Base-by-base conservation (phyloP, 257 asterid species). In the Primulina tabacum region DNA sequence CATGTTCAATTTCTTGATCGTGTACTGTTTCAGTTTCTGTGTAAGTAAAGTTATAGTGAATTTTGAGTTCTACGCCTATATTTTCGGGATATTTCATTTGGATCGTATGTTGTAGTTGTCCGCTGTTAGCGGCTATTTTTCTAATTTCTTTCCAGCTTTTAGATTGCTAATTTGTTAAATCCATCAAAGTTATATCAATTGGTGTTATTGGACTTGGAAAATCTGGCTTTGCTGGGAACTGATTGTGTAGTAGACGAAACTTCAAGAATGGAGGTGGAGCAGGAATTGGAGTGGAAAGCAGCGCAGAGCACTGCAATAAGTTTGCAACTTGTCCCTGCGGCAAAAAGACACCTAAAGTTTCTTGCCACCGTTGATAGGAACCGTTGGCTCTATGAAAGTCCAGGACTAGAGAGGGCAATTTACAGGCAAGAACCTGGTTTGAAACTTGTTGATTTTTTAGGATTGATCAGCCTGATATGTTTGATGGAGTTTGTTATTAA, bases 301-400 rank as follows among this genome's bases (percentile, higher is more conserved):
- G 96, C 99, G 1, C 99, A 94, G 88, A 87, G 80, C 67, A 81
- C 67, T 64, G 80, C 43, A 77, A 80, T 91, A 30, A 82, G 55
- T 35, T 90, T 88, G 0, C 95, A 91, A 85, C 99, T 94, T 73
- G 82, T 88, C 58, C 75, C 84, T 5, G 97, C 97, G 0, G 97
- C 97, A 20, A 81, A 82, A 75, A 75, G 65, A n/a, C 97, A 94
- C 47, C 90, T 94, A 67, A 72, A 76, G 69, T 94, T 94, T 78
- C 97, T 94, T 10, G 95, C 87, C 0, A 87, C 89, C 2, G 84
- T 91, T 75, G 99, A 94, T 74, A 76, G 92, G 77, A 87, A 85
- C 70, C 96, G 99, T 21, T 89, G 96, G 93, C 88, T 94, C 70
- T 82, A 82, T 76, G 90, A 89, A 29, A 89, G 86, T 60, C 86